Conservation (phyloP, 1,284 basidiomycete species). For the Ceratobasidium sp. region DNA sequence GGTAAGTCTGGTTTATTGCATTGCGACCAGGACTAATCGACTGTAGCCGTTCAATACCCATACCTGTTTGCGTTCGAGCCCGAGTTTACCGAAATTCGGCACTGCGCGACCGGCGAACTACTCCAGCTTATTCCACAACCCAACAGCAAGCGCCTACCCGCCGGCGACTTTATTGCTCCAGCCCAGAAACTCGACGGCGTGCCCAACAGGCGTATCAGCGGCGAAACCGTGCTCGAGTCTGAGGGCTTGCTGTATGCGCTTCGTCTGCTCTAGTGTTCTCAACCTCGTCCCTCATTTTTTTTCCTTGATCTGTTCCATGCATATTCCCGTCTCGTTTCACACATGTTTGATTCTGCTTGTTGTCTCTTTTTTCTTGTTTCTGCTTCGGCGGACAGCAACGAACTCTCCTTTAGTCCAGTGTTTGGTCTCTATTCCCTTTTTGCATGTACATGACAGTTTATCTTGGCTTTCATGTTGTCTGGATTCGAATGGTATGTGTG, state of each 20-base stretch:
- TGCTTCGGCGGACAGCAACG: conserved; percentile 4
- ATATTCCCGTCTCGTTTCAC: conserved; percentile 2
- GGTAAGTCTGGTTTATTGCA: neutral
- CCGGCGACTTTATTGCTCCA: conserved; percentile 26
- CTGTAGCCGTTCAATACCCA: conserved; percentile 34
- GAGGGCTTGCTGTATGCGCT: conserved; percentile 35
- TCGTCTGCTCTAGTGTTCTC: neutral
- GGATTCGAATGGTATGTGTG: neutral
- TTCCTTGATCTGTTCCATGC: neutral
- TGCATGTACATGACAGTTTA: conserved; percentile 31
- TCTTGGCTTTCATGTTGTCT: conserved; percentile 9
- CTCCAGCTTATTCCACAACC: conserved; percentile 29
- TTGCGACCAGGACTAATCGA: neutral
- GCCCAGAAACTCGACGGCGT: conserved; percentile 30
- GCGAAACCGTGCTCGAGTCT: conserved; percentile 24
- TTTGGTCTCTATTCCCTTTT: conserved; percentile 7
- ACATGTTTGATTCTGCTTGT: neutral
- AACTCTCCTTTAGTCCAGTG: conserved; percentile 16
- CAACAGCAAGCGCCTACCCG: neutral
- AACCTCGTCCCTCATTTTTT: neutral
- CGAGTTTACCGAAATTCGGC: conserved; percentile 34
- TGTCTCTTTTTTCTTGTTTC: neutral
- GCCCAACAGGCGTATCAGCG: conserved; percentile 15
- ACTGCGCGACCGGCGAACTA: conserved; percentile 32
- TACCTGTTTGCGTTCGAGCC: conserved; percentile 34